These are phyloP conservation scores for Auricularia cornea DNA, from an alignment of 768 basidiomycete species.

Conservation along the genomic window DNA sequence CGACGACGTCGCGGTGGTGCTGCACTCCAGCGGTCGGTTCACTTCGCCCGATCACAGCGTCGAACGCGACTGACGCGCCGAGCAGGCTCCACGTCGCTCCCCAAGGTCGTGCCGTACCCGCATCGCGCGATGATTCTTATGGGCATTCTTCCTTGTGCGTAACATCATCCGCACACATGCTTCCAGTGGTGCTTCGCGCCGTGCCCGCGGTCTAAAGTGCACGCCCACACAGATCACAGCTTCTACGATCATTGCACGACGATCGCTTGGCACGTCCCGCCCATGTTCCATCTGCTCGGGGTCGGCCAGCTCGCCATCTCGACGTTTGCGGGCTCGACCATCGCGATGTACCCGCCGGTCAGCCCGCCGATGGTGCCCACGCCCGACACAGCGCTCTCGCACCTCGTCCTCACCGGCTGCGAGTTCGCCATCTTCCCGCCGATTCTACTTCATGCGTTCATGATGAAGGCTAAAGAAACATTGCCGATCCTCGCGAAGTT, in stretches of 20 bases:
- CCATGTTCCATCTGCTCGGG: constrained; percentile 17
- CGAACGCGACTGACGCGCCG: neutral
- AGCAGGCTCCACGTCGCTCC: constrained; percentile 17
- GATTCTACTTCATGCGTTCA: constrained; percentile 24
- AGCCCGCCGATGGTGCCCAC: constrained; percentile 21
- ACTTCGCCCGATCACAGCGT: neutral
- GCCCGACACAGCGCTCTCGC: constrained; percentile 21
- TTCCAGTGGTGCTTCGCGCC: neutral
- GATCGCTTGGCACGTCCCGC: constrained; percentile 15
- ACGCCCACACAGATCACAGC: constrained; percentile 13
- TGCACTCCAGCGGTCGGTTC: constrained; percentile 21
- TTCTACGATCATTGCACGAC: constrained; percentile 16
- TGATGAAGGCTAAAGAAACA: neutral
- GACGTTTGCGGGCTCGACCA: constrained; percentile 18
- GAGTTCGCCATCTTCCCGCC: constrained; percentile 23
- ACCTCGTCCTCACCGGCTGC: constrained; percentile 14
- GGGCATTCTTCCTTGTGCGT: constrained; percentile 1
- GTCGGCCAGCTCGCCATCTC: constrained; percentile 11
- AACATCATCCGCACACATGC: neutral
- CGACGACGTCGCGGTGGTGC: constrained; percentile 14
- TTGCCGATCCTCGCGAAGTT: neutral
- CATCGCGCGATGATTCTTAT: constrained; percentile 7
- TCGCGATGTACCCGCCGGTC: constrained; percentile 23
- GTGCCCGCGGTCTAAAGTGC: neutral
- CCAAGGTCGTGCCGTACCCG: constrained; percentile 19